Evolutionary conservation across 768 basidiomycete genomes (phyloP).

Genomic region (Boletus speciosus): DNA sequence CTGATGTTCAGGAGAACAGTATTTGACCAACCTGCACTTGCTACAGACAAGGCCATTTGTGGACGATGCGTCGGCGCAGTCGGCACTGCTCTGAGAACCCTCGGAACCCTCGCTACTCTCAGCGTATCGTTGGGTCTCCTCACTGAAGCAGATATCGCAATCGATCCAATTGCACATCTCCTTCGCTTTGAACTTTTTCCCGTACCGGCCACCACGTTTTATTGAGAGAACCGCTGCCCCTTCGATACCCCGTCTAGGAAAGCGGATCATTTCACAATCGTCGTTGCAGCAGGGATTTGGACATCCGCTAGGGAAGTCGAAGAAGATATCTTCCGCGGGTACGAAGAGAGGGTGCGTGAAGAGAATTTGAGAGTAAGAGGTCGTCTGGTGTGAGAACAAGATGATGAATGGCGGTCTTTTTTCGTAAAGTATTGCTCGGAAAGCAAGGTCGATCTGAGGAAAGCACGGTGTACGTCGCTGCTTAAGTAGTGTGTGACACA

Average conservation of each 20-base stretch:
- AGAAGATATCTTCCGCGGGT: constrained; percentile 68
- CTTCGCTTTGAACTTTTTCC: constrained; percentile 47
- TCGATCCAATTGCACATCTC: constrained; percentile 87
- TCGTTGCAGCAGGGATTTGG: constrained; percentile 77
- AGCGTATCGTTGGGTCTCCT: constrained; percentile 33
- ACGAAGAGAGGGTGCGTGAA: constrained; percentile 72
- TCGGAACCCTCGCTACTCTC: constrained; percentile 45
- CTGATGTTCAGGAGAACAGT: constrained; percentile 74
- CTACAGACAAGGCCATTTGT: constrained; percentile 62
- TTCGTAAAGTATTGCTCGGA: constrained; percentile 73
- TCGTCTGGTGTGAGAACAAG: constrained; percentile 76
- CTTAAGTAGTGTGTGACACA: constrained; percentile 62
- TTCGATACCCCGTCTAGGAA: constrained; percentile 62
- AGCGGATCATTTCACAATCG: constrained; percentile 80
- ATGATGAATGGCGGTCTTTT: constrained; percentile 74
- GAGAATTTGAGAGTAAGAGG: constrained; percentile 78
- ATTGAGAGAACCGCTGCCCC: constrained; percentile 61
- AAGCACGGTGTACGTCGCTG: constrained; percentile 77
- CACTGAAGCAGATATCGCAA: constrained; percentile 59
- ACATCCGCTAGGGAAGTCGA: constrained; percentile 76
- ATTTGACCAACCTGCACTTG: constrained; percentile 75
- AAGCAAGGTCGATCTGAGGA: constrained; percentile 75
- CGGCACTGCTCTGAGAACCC: constrained; percentile 42
- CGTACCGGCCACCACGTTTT: constrained; percentile 50
- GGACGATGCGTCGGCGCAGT: constrained; percentile 30